Evolutionary conservation across 2,329 filamentous ascomycete genomes (phyloP).

Genomic region (Lasiodiplodia theobromae): DNA sequence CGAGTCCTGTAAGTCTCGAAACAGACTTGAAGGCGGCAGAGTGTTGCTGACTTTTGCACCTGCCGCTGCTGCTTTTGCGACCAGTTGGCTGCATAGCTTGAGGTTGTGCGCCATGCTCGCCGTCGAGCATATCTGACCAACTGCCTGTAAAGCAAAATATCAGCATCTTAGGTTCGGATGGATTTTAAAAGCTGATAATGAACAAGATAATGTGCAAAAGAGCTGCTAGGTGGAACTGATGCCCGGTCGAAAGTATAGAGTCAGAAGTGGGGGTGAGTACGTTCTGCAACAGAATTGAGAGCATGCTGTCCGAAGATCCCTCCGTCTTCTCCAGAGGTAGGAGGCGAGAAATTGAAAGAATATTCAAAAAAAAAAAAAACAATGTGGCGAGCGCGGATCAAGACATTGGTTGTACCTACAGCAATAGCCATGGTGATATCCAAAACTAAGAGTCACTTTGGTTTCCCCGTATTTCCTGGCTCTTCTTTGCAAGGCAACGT

Average conservation of each 20-base stretch:
- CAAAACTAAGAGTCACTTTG: too few species aligned
- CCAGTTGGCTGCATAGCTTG: constrained; percentile 74
- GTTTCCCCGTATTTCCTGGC: neutral
- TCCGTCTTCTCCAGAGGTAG: neutral
- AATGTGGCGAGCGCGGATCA: neutral
- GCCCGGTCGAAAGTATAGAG: neutral
- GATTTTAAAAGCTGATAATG: neutral
- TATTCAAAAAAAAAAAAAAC: neutral
- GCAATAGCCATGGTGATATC: constrained; percentile 16
- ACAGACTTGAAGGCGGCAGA: neutral
- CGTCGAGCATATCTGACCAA: constrained; percentile 90
- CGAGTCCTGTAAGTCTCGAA: neutral
- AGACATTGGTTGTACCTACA: neutral
- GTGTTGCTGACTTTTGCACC: constrained; percentile 72
- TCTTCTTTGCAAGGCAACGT: neutral
- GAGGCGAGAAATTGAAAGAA: neutral
- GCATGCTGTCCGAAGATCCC: neutral
- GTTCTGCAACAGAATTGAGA: neutral
- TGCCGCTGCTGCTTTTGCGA: constrained; percentile 74
- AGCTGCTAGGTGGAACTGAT: neutral
- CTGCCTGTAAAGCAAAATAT: constrained; percentile 62
- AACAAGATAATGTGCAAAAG: neutral
- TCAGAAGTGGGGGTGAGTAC: neutral
- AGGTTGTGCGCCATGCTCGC: constrained; percentile 80
- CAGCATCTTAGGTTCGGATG: neutral